Conservation (phyloP, 805 yeast genomes). For the Barnettozyma sucrosica region DNA sequence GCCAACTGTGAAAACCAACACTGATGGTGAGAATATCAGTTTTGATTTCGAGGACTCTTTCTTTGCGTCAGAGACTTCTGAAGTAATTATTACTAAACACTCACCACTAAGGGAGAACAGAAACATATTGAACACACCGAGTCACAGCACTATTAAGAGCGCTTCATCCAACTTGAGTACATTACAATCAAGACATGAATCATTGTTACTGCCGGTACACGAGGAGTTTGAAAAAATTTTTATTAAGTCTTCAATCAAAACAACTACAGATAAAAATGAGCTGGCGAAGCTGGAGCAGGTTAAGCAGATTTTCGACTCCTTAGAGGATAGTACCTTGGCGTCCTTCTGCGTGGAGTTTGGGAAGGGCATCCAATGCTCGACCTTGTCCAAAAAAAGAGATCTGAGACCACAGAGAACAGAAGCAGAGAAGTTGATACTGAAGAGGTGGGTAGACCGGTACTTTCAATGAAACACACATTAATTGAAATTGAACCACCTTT, state of each 20-base stretch:
- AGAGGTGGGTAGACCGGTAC: slow-evolving; percentile 43
- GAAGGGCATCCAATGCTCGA: slow-evolving; percentile 2
- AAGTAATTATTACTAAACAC: slow-evolving; percentile 18
- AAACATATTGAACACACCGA: slow-evolving; percentile 7
- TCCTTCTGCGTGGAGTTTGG: slow-evolving; percentile 8
- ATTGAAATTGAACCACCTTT: background rate
- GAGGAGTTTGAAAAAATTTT: slow-evolving; percentile 10
- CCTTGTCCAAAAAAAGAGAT: background rate
- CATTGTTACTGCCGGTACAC: background rate
- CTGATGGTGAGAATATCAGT: slow-evolving; percentile 5
- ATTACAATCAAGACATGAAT: background rate
- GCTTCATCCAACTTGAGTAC: slow-evolving; percentile 1
- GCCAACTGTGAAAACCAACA: slow-evolving; percentile 27
- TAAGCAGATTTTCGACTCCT: slow-evolving; percentile 10
- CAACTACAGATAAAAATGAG: slow-evolving; percentile 13
- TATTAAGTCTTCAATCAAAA: slow-evolving; percentile 1
- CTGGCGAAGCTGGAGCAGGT: slow-evolving; percentile 15
- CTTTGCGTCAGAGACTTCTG: slow-evolving; percentile 11
- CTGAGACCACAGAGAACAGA: slow-evolving; percentile 17
- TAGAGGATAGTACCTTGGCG: slow-evolving; percentile 13
- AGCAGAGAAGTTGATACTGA: slow-evolving; percentile 39
- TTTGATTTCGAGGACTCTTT: slow-evolving; percentile 23
- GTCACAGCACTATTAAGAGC: background rate
- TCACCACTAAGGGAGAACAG: slow-evolving; percentile 16
- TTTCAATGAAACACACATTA: slow-evolving; percentile 8